A percentile compares a stretch with the other conserved stretches of the same genome.
Conservation (phyloP, 768 basidiomycete genomes). For the Gloeopeniophorella convolvens region DNA sequence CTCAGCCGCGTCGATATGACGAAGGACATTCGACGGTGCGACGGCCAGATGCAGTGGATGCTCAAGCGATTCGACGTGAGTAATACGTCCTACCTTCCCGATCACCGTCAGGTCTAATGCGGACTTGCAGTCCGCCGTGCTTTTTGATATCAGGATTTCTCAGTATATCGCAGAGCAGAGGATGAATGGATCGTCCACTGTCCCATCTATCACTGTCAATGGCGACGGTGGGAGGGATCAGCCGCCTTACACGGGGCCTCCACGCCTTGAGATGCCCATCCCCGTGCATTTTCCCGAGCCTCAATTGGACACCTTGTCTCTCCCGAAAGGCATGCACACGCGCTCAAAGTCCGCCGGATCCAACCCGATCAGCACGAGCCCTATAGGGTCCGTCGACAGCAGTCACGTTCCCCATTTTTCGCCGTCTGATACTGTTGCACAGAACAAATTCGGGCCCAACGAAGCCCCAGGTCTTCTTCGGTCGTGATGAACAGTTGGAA, state of each 20-base stretch:
- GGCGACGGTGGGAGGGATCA: too few relatives aligned
- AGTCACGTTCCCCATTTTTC: slow-evolving; percentile 2
- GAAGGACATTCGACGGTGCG: slow-evolving; percentile 6
- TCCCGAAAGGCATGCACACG: not conserved
- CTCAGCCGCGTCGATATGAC: slow-evolving; percentile 7
- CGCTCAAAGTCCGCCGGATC: not conserved
- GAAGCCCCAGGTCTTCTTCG: slow-evolving; percentile 16
- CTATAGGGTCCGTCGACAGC: too few relatives aligned
- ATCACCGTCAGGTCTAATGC: not conserved
- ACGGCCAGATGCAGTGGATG: slow-evolving; percentile 11
- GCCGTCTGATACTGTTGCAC: not conserved
- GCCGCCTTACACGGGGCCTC: too few relatives aligned
- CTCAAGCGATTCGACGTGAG: slow-evolving; percentile 11
- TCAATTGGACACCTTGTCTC: not conserved
- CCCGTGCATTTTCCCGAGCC: not conserved
- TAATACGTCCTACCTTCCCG: not conserved
- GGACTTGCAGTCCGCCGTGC: not conserved
- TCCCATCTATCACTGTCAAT: too few relatives aligned
- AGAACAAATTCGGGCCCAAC: slow-evolving; percentile 5
- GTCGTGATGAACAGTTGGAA: slow-evolving; percentile 12
- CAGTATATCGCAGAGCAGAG: slow-evolving; percentile 5
- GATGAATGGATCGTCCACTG: too few relatives aligned
- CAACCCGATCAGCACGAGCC: too few relatives aligned
- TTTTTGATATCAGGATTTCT: slow-evolving; percentile 8
- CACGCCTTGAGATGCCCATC: too few relatives aligned